Conservation (phyloP, 805 yeast genomes). For the Candida maris region DNA sequence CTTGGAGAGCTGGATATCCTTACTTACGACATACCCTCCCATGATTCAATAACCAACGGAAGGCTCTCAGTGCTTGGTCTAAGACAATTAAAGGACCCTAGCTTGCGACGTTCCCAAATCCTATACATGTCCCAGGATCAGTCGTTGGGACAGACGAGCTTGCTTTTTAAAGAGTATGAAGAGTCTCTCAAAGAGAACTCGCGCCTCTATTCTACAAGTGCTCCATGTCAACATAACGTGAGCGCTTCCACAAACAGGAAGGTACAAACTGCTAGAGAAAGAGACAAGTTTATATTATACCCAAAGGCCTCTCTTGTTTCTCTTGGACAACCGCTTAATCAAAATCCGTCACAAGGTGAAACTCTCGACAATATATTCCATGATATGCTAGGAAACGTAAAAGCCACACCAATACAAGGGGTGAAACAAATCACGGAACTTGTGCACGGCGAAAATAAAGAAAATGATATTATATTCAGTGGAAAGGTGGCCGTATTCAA, state of each 20-base stretch:
- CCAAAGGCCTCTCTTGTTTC: conserved; percentile 35
- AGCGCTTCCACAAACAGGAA: no score
- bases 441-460: conserved; percentile 17
- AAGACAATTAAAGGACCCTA: conserved; percentile 36
- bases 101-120: conserved; percentile 39
- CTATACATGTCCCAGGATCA: conserved; percentile 32
- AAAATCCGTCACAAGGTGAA: conserved; percentile 5
- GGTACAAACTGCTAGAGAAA: conserved; percentile 3
- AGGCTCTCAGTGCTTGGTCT: conserved; percentile 38
- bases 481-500: conserved; percentile 50
- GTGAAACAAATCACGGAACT: conserved; percentile 23
- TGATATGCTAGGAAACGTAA: conserved; percentile 28
- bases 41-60: conserved; percentile 26
- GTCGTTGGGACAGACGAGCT: conserved; percentile 23
- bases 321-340: conserved; percentile 11
- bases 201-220: no score
- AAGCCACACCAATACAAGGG: conserved; percentile 32
- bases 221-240: no score
- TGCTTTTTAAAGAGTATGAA: conserved; percentile 18
- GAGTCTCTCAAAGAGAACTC: conserved; percentile 8
- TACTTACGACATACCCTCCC: conserved; percentile 20
- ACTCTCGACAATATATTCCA: conserved; percentile 25
- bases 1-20: conserved; percentile 20
- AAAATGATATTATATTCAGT: conserved; percentile 44
- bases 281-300: conserved; percentile 25